A percentile compares a stretch with the other conserved stretches of the same genome.
phyloP scores from a whole-genome alignment of 2,329 filamentous ascomycete genomes.

The Magnaporthiopsis rhizophila region DNA sequence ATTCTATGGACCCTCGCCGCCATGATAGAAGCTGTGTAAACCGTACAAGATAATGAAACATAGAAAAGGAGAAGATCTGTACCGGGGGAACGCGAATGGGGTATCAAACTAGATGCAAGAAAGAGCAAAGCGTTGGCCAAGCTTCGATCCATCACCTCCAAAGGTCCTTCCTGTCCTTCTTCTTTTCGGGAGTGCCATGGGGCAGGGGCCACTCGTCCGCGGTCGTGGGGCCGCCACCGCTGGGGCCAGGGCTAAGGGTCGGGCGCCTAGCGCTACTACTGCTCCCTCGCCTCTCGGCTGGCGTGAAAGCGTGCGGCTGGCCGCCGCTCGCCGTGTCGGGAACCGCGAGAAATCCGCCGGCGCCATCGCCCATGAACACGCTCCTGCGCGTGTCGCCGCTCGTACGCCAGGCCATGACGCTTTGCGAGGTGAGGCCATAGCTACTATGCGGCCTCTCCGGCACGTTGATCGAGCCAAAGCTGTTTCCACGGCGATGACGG shows the following conservation, averaged over 20 bases:
- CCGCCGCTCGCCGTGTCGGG: slow-evolving; percentile 25
- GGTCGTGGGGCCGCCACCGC: slow-evolving; percentile 13
- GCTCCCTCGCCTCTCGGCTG: not conserved
- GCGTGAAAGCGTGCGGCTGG: slow-evolving; percentile 12
- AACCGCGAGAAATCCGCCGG: slow-evolving; percentile 45
- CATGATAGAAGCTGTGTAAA: not conserved
- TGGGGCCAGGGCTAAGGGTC: slow-evolving; percentile 10
- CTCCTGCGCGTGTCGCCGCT: slow-evolving; percentile 41
- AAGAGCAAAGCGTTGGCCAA: not conserved
- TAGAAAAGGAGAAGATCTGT: not conserved
- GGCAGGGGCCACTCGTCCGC: slow-evolving; percentile 35
- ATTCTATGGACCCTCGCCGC: no score
- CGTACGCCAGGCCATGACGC: slow-evolving; percentile 31
- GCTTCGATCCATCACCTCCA: slow-evolving; percentile 27
- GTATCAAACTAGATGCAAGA: not conserved
- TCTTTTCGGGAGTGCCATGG: slow-evolving; percentile 34
- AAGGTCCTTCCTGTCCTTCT: slow-evolving; percentile 30
- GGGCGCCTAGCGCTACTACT: slow-evolving; percentile 16
- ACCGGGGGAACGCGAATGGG: not conserved
- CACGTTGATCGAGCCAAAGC: slow-evolving; percentile 12
- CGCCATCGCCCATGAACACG: slow-evolving; percentile 42
- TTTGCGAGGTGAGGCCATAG: slow-evolving; percentile 48
- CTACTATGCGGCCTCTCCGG: slow-evolving; percentile 40
- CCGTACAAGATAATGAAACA: not conserved
- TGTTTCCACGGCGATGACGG: slow-evolving; percentile 8